Base-by-base conservation (phyloP, 495 filamentous ascomycete species). In the Gamarada debralockiae region DNA sequence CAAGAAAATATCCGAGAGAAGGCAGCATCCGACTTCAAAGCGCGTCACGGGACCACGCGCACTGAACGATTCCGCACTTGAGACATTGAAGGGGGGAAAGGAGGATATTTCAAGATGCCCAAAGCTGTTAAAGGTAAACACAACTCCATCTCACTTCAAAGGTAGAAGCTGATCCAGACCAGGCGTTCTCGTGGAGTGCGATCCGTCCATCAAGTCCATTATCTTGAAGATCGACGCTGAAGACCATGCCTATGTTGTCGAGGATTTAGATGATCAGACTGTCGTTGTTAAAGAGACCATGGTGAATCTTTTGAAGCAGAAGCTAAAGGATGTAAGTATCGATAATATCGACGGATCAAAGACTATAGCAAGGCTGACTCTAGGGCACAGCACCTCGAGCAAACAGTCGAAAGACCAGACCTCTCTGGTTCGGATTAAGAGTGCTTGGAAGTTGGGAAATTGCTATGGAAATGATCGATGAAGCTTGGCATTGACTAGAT, bases 221-320 rank as follows among this genome's bases (percentile, higher is more conserved):
- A 76, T 86, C 67, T 41, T 84, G 64, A 74, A 78, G 62, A 72
- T 87, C 66, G 67, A 87, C 66, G 67, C 72, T 71, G 64, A 70
- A 12, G 65, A 69, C 39, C 68, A 80, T 56, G 74, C 77, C 37
- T 74, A 74, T 56, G 75, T 82, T 38, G 78, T 82, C 41, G 86
- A 89, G 63, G 86, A 89, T 41, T 70, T 90, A 1, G 87, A 89
- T 61, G 87, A 90, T 59, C 74, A 82, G 50, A 81, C 81, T 36
- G 71, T 91, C 2, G 76, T 91, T 2, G 80, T 90, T 54, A 89
- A 89, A 63, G 86, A 90, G 60, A 77, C 68, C 57, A 80, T 82
- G 63, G 74, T 90, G 65, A 65, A 78, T 48, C 72, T 73, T 6
- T 53, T 82, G 38, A 80, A 89, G 63, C 72, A 73, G 41, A 69